Evolutionary conservation across 2,329 filamentous ascomycete species (phyloP).

Genomic region (Aureobasidium uvarum): DNA sequence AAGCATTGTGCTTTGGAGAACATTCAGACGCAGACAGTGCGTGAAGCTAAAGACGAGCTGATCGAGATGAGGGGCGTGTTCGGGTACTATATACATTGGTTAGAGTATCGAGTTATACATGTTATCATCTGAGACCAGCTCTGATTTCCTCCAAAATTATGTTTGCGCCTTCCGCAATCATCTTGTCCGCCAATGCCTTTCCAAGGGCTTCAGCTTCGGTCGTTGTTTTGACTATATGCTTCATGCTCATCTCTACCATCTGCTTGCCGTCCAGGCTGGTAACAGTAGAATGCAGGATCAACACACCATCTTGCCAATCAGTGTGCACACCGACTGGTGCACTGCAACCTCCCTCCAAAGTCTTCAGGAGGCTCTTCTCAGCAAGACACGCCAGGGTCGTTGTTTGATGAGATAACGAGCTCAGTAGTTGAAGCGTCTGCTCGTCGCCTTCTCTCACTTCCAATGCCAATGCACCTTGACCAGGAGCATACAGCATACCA

Average conservation of each 20-base stretch:
- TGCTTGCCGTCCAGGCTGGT: conserved; percentile 75
- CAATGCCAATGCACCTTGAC: conserved; percentile 81
- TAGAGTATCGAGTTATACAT: neutral
- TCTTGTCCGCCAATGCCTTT: conserved; percentile 63
- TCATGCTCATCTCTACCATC: conserved; percentile 62
- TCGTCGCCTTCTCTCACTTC: conserved; percentile 73
- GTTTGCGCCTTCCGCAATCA: conserved; percentile 71
- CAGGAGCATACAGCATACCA: conserved; percentile 81
- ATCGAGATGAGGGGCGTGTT: neutral
- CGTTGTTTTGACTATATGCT: conserved; percentile 54
- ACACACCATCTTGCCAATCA: conserved; percentile 58
- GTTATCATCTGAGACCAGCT: conserved; percentile 4
- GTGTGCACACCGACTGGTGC: conserved; percentile 76
- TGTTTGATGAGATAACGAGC: conserved; percentile 59
- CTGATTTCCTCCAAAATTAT: conserved; percentile 66
- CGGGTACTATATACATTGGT: neutral
- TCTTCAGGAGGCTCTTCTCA: conserved; percentile 77
- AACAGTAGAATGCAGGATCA: conserved; percentile 71
- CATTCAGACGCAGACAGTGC: neutral
- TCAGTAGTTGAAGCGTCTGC: conserved; percentile 58
- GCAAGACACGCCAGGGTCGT: conserved; percentile 69
- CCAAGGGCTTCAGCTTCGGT: conserved; percentile 73
- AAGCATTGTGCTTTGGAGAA: neutral
- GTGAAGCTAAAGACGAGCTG: neutral
- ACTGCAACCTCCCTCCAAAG: conserved; percentile 89